Percentiles rank a stretch among this genome's conserved stretches.
These are phyloP conservation scores for Lathyrus sativus DNA, from an alignment of 306 rosid genomes.

Conservation along the genomic window DNA sequence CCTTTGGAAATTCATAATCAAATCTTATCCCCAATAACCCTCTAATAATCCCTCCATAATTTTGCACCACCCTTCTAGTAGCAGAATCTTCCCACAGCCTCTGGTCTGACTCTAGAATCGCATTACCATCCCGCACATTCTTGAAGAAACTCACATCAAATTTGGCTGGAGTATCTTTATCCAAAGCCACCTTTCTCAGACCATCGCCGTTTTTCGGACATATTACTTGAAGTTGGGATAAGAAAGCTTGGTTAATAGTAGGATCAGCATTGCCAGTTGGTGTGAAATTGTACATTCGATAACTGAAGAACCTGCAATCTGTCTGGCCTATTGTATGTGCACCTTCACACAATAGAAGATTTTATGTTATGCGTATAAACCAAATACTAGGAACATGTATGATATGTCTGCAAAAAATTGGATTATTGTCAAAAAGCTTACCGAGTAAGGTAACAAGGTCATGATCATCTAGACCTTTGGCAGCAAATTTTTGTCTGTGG, in stretches of 20 bases:
- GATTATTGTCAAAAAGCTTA: slow-evolving; percentile 27
- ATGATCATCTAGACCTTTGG: slow-evolving; percentile 69
- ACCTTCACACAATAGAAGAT: slow-evolving; percentile 38
- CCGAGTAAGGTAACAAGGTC: slow-evolving; percentile 78
- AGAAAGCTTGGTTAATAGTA: slow-evolving; percentile 52
- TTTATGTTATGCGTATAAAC: neutral
- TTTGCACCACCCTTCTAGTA: slow-evolving; percentile 48
- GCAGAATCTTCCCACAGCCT: slow-evolving; percentile 62
- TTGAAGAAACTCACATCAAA: slow-evolving; percentile 69
- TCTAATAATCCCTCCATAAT: slow-evolving; percentile 62
- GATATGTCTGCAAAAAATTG: neutral
- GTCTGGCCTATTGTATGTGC: slow-evolving; percentile 80
- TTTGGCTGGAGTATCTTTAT: slow-evolving; percentile 51
- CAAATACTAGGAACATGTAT: neutral
- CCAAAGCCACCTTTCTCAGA: slow-evolving; percentile 54
- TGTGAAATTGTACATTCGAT: slow-evolving; percentile 69
- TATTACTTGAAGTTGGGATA: slow-evolving; percentile 47
- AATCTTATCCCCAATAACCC: slow-evolving; percentile 66
- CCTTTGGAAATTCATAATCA: slow-evolving; percentile 64
- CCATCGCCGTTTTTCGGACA: slow-evolving; percentile 67
- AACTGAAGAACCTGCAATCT: slow-evolving; percentile 58
- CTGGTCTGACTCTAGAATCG: slow-evolving; percentile 64
- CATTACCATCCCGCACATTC: slow-evolving; percentile 66
- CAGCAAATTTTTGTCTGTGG: slow-evolving; percentile 62
- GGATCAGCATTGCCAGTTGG: slow-evolving; percentile 66